Evolutionary conservation across 2,329 filamentous ascomycete species (phyloP).

Genomic region (Elsinoe australis): DNA sequence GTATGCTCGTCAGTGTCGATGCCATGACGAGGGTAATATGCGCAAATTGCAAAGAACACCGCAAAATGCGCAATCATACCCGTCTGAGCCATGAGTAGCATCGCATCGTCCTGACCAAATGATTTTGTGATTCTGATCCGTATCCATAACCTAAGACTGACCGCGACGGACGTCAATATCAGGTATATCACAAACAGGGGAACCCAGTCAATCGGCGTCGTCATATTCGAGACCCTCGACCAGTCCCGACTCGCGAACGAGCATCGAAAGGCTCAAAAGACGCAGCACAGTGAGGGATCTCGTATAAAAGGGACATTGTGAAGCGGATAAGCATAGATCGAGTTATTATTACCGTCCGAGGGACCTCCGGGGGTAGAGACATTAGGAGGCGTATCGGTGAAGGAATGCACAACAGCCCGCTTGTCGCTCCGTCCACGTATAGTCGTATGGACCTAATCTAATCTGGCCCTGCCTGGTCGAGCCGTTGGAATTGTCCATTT

Average conservation of each 20-base stretch:
- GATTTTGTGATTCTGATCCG: background rate
- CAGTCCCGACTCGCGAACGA: background rate
- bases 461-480: background rate
- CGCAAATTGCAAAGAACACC: constrained; percentile 2
- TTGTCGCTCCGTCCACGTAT: background rate
- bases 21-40: background rate
- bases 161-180: background rate
- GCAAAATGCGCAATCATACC: constrained; percentile 8
- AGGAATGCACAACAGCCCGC: background rate
- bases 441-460: no score
- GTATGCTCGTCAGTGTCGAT: background rate
- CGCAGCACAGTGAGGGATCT: no score
- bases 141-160: constrained; percentile 2
- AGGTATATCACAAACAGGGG: constrained; percentile 1
- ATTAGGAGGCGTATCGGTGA: background rate
- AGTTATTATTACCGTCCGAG: no score
- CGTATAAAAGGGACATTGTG: no score
- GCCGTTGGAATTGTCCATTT: constrained; percentile 3
- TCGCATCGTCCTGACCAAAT: constrained; percentile 12
- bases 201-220: constrained; percentile 3
- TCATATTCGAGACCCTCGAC: background rate
- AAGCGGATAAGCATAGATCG: no score
- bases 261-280: no score
- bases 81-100: constrained; percentile 7
- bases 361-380: no score